phyloP scores from a whole-genome alignment of 805 yeast genomes.

The Cyberlindnera petersonii region DNA sequence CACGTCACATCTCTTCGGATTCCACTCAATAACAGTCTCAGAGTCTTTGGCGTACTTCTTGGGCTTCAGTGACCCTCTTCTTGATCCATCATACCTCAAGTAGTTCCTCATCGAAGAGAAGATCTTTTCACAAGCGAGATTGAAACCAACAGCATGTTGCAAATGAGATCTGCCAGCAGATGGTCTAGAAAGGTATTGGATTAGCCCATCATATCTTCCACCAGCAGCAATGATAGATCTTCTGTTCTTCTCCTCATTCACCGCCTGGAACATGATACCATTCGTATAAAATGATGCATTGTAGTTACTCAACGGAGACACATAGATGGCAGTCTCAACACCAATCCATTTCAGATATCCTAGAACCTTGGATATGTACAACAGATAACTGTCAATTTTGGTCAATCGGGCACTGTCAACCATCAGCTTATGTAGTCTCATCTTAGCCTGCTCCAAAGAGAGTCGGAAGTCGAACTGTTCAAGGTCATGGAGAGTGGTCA shows the following conservation, averaged over 20 bases:
- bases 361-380: conserved; percentile 58
- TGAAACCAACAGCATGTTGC: conserved; percentile 79
- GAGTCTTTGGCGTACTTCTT: conserved; percentile 36
- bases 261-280: conserved; percentile 86
- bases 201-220: conserved; percentile 82
- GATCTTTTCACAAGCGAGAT: conserved; percentile 69
- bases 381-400: conserved; percentile 59
- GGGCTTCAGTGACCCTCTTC: conserved; percentile 25
- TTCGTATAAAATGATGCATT: conserved; percentile 73
- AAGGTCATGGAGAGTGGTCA: conserved; percentile 78
- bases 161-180: conserved; percentile 34
- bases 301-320: conserved; percentile 83
- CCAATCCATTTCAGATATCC: conserved; percentile 54
- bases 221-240: conserved; percentile 72
- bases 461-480: conserved; percentile 74
- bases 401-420: conserved; percentile 63
- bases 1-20: conserved; percentile 71
- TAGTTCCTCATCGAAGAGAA: conserved; percentile 48
- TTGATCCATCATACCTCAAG: conserved; percentile 35
- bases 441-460: conserved; percentile 61
- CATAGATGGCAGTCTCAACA: conserved; percentile 49
- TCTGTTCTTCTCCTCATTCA: conserved; percentile 53
- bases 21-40: conserved; percentile 41
- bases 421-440: conserved; percentile 64
- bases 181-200: conserved; percentile 61